Evolutionary conservation across 306 rosid genomes (phyloP), one percentile per base, ranked within the genome.

Genomic region (Rosa multiflora): DNA sequence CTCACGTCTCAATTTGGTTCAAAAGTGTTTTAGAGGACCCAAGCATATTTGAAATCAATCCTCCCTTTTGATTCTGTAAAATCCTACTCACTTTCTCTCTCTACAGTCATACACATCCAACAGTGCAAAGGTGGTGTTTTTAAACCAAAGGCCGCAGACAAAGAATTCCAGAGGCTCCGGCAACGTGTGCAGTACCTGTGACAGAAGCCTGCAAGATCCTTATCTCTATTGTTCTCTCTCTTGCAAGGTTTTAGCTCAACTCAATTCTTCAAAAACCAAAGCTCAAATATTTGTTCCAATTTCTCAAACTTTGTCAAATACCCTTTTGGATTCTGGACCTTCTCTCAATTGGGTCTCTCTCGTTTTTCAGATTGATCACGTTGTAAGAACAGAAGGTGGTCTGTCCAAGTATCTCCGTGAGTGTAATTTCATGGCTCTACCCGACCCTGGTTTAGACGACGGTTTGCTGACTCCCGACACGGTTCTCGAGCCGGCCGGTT

Each of bases 121-220:
- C 83, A 88, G 93, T 78, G 93, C 98, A 48, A 93, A 96, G 84
- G 99, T 96, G 80, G 94, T 95, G 61, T 95, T 93, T 83, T 74
- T 95, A 58, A 90, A 95, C 82, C 91, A 89, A 79, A 89, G 99
- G 85, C 87, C 93, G 26, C 91, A 80, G 73, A 78, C 94, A 37
- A 86, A 88, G 87, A 88, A 71, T 83, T 84, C 87, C 75, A 88
- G 90, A 89, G 90, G 92, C 90, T 81, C 92, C 84, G 88, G 98
- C 85, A 96, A 91, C 67, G 67, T 81, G 73, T 96, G 99, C 88
- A 76, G 75, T 82, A 90, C 98, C 83, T 96, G 99, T 73, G 89
- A 90, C 91, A 88, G 98, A 84, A 88, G 83, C 79, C 88, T 96
- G 72, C 98, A 96, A 85, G 88, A 90, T 82, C 91, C 94, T 44